Conservation (phyloP, 2,329 filamentous ascomycete genomes). For the Aspergillus piperis region DNA sequence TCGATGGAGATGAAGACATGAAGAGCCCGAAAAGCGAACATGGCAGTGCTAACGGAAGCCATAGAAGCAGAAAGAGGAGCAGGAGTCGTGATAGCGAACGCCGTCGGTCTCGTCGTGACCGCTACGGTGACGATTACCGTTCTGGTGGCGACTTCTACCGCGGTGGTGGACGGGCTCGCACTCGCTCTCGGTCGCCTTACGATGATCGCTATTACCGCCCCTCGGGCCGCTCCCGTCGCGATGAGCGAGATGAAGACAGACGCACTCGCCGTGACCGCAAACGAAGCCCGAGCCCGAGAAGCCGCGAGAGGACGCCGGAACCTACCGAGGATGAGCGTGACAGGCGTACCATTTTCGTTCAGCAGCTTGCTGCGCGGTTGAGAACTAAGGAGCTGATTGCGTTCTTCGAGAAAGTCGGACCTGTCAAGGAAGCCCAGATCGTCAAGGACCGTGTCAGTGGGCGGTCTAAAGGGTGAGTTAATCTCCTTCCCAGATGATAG, state of each 20-base stretch:
- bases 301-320: constrained; percentile 58
- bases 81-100: constrained; percentile 75
- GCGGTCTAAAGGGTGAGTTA: constrained; percentile 88
- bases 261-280: constrained; percentile 56
- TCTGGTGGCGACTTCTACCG: constrained; percentile 71
- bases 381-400: constrained; percentile 88
- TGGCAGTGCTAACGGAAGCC: constrained; percentile 67
- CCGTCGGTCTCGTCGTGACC: constrained; percentile 71
- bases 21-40: constrained; percentile 73
- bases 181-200: constrained; percentile 71
- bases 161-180: constrained; percentile 63
- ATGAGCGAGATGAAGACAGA: constrained; percentile 50
- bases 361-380: constrained; percentile 92
- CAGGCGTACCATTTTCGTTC: constrained; percentile 94
- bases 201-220: constrained; percentile 60
- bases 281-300: constrained; percentile 44
- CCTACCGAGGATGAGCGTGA: constrained; percentile 95
- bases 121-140: constrained; percentile 53
- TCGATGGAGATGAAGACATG: constrained; percentile 59
- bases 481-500: constrained; percentile 4
- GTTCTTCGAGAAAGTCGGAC: constrained; percentile 94
- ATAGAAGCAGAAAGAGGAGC: constrained; percentile 79
- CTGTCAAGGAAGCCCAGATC: constrained; percentile 96
- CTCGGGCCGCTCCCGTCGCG: constrained; percentile 51
- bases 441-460: constrained; percentile 97